A percentile compares a stretch with the other conserved stretches of the same genome.
These are phyloP conservation scores for Nitzschia sp. DNA, from an alignment of 108 stramenopile genomes.

Conservation along the genomic window DNA sequence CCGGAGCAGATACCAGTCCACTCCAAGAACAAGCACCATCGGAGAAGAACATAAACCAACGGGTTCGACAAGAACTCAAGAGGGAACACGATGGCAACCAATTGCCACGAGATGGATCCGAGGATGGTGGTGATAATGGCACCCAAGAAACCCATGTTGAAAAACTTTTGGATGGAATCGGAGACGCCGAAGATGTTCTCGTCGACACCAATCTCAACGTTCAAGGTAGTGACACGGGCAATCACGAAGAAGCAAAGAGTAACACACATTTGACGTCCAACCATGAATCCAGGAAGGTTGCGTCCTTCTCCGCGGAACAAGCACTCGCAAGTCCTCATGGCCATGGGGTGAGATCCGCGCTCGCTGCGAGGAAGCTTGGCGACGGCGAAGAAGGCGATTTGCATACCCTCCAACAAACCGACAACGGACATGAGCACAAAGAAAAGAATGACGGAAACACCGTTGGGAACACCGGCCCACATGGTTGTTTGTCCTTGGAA, in stretches of 20 bases:
- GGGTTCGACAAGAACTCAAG: conserved; percentile 64
- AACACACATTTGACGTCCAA: conserved; percentile 76
- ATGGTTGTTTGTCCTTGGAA: conserved; percentile 69
- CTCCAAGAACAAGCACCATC: conserved; percentile 54
- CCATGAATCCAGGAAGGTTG: conserved; percentile 71
- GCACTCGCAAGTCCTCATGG: conserved; percentile 53
- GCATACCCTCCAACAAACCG: conserved; percentile 77
- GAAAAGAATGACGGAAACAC: conserved; percentile 51
- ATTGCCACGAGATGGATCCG: conserved; percentile 68
- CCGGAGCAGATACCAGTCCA: conserved; percentile 61
- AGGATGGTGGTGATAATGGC: conserved; percentile 75
- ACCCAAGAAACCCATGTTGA: conserved; percentile 71
- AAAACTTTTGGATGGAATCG: conserved; percentile 56
- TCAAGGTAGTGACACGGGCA: conserved; percentile 62
- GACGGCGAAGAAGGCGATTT: conserved; percentile 81
- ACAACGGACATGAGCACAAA: conserved; percentile 59
- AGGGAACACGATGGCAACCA: conserved; percentile 72
- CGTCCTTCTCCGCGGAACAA: conserved; percentile 53
- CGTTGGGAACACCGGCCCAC: conserved; percentile 54
- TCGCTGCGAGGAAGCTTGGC: conserved; percentile 60
- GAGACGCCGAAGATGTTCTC: conserved; percentile 63
- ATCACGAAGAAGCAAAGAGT: conserved; percentile 68
- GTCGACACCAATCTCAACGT: conserved; percentile 43
- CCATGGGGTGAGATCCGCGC: conserved; percentile 52
- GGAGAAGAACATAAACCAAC: conserved; percentile 51